Percentiles rank a stretch among this genome's conserved stretches.
Evolutionary conservation across 208 protist genomes (phyloP).

Genomic region (Leishmania gerbilli): DNA sequence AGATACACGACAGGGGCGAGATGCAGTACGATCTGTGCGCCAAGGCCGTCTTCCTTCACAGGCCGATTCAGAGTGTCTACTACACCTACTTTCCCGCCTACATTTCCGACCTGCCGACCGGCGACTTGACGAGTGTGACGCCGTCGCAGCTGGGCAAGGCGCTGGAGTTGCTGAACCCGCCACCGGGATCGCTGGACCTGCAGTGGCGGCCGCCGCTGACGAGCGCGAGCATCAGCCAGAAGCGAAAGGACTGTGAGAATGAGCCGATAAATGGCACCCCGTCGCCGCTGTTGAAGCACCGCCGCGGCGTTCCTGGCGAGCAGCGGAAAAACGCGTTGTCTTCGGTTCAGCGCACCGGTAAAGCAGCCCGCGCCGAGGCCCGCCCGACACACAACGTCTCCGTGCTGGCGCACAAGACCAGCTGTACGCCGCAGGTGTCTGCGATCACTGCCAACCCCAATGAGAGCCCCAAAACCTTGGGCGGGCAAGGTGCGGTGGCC

Average conservation of each 20-base stretch:
- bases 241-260: slow-evolving; percentile 2
- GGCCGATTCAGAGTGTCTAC: slow-evolving; percentile 55
- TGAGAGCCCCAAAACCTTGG: neutral
- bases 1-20: slow-evolving; percentile 70
- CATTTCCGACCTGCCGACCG: slow-evolving; percentile 69
- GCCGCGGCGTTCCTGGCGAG: neutral
- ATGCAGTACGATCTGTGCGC: slow-evolving; percentile 80
- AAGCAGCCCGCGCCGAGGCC: neutral
- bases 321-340: neutral
- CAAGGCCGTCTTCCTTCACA: slow-evolving; percentile 59
- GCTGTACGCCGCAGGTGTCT: too few relatives aligned
- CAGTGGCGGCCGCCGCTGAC: neutral
- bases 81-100: slow-evolving; percentile 73
- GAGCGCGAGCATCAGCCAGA: neutral
- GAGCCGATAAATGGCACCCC: slow-evolving; percentile 14
- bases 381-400: neutral
- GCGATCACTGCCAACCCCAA: neutral
- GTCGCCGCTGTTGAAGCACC: neutral
- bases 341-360: neutral
- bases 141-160: slow-evolving; percentile 34
- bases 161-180: slow-evolving; percentile 38
- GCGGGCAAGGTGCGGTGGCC: neutral
- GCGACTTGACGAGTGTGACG: slow-evolving; percentile 41
- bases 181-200: slow-evolving; percentile 7
- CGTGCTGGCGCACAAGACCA: neutral